A percentile compares a stretch with the other conserved stretches of the same genome.
Conservation (phyloP, 495 filamentous ascomycete genomes). For the Xylaria flabelliformis region DNA sequence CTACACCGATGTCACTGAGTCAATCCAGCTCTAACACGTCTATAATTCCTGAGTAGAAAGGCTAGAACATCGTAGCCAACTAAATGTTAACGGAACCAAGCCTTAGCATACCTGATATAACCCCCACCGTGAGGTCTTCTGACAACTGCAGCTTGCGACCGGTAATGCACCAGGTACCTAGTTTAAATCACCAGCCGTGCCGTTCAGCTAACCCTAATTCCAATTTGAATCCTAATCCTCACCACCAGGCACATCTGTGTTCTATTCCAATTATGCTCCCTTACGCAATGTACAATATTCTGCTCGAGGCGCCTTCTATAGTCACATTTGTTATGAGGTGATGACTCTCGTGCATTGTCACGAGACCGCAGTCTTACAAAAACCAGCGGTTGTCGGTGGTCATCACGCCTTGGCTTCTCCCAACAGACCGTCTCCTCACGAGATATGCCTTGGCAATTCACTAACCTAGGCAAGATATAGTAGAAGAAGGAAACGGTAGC, state of each 20-base stretch:
- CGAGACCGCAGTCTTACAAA: not conserved
- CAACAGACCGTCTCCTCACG: conserved; percentile 1
- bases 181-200: conserved; percentile 10
- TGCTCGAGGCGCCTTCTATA: not conserved
- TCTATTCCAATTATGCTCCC: conserved; percentile 9
- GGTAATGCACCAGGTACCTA: conserved; percentile 12
- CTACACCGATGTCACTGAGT: not conserved
- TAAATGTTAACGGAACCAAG: not conserved
- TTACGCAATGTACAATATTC: not conserved
- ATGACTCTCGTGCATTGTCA: not conserved
- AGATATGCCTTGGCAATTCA: conserved; percentile 16
- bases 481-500: not conserved
- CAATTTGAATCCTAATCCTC: not conserved
- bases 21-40: not conserved
- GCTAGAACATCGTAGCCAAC: conserved; percentile 2
- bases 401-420: conserved; percentile 9
- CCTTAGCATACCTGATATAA: conserved; percentile 24
- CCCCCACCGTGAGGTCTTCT: conserved; percentile 22
- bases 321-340: not conserved
- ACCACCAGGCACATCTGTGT: conserved; percentile 2
- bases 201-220: conserved; percentile 3
- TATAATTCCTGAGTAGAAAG: not conserved
- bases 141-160: conserved; percentile 21
- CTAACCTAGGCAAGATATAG: not conserved
- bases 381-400: conserved; percentile 4